These are phyloP conservation scores for Clonostachys chloroleuca DNA, from an alignment of 2,329 filamentous ascomycete species.

Conservation along the genomic window DNA sequence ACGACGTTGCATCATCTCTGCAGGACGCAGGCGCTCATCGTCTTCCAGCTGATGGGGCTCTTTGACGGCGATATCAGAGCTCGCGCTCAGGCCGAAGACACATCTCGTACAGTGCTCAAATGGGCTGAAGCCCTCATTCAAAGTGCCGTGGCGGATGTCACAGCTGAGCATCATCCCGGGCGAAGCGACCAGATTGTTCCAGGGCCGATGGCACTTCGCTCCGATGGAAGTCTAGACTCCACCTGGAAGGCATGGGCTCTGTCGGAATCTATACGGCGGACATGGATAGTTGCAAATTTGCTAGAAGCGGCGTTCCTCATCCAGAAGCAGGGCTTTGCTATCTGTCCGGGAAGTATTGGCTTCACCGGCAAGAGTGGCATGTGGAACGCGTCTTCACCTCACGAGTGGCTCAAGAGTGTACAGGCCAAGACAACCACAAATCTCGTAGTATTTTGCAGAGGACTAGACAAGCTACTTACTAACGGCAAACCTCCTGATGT, in stretches of 20 bases:
- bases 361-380: slow-evolving; percentile 10
- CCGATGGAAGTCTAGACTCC: slow-evolving; percentile 1
- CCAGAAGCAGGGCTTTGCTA: slow-evolving; percentile 6
- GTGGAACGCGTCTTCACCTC: slow-evolving; percentile 11
- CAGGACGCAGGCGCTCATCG: slow-evolving; percentile 3
- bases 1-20: slow-evolving; percentile 1
- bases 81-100: slow-evolving; percentile 1
- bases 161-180: background rate
- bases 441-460: background rate
- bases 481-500: background rate
- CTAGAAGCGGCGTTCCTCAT: slow-evolving; percentile 5
- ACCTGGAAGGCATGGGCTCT: slow-evolving; percentile 14
- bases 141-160: background rate
- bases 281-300: slow-evolving; percentile 9
- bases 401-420: slow-evolving; percentile 1
- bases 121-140: slow-evolving; percentile 1
- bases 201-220: background rate
- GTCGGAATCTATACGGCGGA: slow-evolving; percentile 13
- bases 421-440: background rate
- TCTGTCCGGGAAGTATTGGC: slow-evolving; percentile 11
- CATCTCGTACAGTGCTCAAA: background rate
- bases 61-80: slow-evolving; percentile 5
- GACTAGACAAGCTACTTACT: background rate
- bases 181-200: background rate
- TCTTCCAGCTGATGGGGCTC: slow-evolving; percentile 4